Conservation (phyloP, 192 early-diverging fungal species). For the Pilobolus umbonatus region DNA sequence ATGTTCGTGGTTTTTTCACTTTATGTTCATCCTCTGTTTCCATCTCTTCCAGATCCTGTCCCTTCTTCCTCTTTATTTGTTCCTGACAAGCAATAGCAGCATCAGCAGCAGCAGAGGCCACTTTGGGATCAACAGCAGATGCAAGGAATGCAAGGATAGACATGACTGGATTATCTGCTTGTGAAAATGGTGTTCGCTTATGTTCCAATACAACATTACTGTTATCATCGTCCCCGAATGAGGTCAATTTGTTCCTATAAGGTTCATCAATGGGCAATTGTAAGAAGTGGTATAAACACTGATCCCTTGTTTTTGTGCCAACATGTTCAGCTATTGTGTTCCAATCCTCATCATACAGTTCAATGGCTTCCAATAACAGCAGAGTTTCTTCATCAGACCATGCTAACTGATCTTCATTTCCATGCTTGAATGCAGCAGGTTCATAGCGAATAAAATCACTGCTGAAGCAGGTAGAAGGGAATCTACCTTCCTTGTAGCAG, state of each 20-base stretch:
- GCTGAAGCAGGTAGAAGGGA: slow-evolving; percentile 76
- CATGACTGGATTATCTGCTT: slow-evolving; percentile 92
- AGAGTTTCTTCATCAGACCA: slow-evolving; percentile 95
- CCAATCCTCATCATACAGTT: slow-evolving; percentile 97
- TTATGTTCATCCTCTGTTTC: slow-evolving; percentile 35
- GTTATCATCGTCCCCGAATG: neutral
- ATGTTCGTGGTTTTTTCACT: slow-evolving; percentile 36
- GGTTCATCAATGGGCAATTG: slow-evolving; percentile 93
- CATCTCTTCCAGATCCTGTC: neutral
- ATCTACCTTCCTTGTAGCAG: slow-evolving; percentile 92
- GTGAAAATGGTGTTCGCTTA: slow-evolving; percentile 68
- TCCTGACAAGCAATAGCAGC: slow-evolving; percentile 56
- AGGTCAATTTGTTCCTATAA: slow-evolving; percentile 39
- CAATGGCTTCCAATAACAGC: slow-evolving; percentile 88
- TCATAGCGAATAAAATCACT: slow-evolving; percentile 85
- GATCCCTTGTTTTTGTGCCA: slow-evolving; percentile 74
- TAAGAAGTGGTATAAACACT: slow-evolving; percentile 89
- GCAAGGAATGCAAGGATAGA: slow-evolving; percentile 89
- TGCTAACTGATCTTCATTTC: slow-evolving; percentile 31
- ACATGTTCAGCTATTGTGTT: slow-evolving; percentile 90
- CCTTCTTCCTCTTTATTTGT: slow-evolving; percentile 39
- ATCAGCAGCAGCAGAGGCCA: slow-evolving; percentile 82
- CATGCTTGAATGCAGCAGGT: slow-evolving; percentile 47
- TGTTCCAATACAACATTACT: slow-evolving; percentile 44
- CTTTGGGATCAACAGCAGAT: slow-evolving; percentile 82